Evolutionary conservation across 306 rosid species (phyloP), one percentile per base, ranked within the genome.

Genomic region (Pterocarpus macrocarpus): DNA sequence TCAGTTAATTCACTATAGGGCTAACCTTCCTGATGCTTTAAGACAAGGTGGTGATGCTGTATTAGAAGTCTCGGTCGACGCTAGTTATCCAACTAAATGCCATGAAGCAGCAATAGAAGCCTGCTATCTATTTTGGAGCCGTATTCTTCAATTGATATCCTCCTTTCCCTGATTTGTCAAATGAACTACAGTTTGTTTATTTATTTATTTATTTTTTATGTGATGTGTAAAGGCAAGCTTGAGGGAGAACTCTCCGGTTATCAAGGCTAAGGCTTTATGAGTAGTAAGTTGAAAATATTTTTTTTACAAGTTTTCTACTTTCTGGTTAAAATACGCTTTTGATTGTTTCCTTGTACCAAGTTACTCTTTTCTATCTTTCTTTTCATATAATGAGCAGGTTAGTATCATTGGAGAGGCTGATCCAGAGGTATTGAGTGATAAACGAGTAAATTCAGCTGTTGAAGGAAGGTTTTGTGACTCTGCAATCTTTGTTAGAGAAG

Each of bases 391-490:
- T 76, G 85, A 63, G 73, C 92, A 96, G 99, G 98, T 96, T 84
- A 96, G 99, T 86, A 96, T 96, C 76, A 91, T 96, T 83, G 98
- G 93, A 68, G 99, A 96, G 86, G 98, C 99, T 82, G 98, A 96
- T 85, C 98, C 98, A 5, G 97, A 96, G 90, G 99, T 96, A 75
- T 79, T 96, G 85, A 89, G 99, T 73, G 97, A 93, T 88, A 88
- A 90, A 74, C 90, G 89, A 30, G 98, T 96, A 64, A 96, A 92
- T 71, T 67, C 81, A 61, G 97, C 97, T 16, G 97, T 95, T 65
- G 99, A 95, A 88, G 99, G 99, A 81, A 85, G 99, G 85, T 95
- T 95, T 65, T 93, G 98, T 81, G 99, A 95, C 83, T 89, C 94
- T 13, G 99, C 97, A 11, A 95, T 95, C 81, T 92, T 97, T 69